Conservation (phyloP, 768 basidiomycete species). For the Boletus reticulatus region DNA sequence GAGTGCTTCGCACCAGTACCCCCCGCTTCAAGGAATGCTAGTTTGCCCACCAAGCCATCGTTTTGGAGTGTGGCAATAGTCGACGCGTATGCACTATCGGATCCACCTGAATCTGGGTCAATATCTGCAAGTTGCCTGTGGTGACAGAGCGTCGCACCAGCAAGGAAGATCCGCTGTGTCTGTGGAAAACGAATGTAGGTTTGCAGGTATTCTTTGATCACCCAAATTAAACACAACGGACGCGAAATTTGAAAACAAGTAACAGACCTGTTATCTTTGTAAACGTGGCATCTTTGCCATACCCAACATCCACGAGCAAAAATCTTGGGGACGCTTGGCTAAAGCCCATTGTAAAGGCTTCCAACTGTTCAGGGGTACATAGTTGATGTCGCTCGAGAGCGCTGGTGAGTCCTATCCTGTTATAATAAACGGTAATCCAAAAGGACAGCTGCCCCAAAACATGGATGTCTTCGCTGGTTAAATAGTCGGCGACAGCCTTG, state of each 20-base stretch:
- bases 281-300: conserved; percentile 57
- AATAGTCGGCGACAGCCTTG: conserved; percentile 64
- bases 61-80: conserved; percentile 55
- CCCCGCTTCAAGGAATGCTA: conserved; percentile 58
- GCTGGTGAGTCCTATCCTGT: conserved; percentile 54
- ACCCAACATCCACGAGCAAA: conserved; percentile 65
- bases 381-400: conserved; percentile 49
- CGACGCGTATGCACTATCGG: conserved; percentile 53
- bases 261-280: conserved; percentile 67
- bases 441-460: conserved; percentile 66
- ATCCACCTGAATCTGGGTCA: conserved; percentile 44
- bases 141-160: conserved; percentile 41
- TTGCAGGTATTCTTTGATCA: conserved; percentile 59
- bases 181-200: conserved; percentile 72
- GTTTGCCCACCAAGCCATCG: conserved; percentile 63
- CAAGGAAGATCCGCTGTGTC: conserved; percentile 71
- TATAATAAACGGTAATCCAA: conserved; percentile 73
- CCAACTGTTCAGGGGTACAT: conserved; percentile 64
- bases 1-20: conserved; percentile 42
- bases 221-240: not conserved
- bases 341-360: conserved; percentile 70
- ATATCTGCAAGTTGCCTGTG: not conserved
- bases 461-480: conserved; percentile 59
- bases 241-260: not conserved
- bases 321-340: conserved; percentile 74